These are phyloP conservation scores for Capronia epimyces DNA, from an alignment of 2,329 filamentous ascomycete genomes.

Conservation along the genomic window DNA sequence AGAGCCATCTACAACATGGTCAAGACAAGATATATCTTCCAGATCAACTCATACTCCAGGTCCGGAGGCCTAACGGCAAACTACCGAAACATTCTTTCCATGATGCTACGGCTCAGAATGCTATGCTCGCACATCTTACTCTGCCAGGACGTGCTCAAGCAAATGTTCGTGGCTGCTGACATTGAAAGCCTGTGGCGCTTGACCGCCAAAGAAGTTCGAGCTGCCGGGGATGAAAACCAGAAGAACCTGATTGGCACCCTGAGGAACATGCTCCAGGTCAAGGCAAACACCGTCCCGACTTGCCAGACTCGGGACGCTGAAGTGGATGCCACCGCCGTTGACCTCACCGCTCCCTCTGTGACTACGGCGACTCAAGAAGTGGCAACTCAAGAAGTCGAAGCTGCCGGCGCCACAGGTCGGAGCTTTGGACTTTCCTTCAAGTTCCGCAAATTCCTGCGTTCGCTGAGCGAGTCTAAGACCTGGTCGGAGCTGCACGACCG, in stretches of 20 bases:
- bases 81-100: slow-evolving; percentile 41
- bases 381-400: slow-evolving; percentile 1
- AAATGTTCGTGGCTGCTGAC: slow-evolving; percentile 43
- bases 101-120: slow-evolving; percentile 50
- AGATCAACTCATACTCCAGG: slow-evolving; percentile 38
- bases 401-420: neutral
- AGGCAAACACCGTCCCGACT: slow-evolving; percentile 12
- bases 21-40: slow-evolving; percentile 37
- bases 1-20: slow-evolving; percentile 52
- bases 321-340: neutral
- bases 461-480: slow-evolving; percentile 3
- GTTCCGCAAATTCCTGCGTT: slow-evolving; percentile 23
- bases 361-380: neutral
- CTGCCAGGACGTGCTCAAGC: slow-evolving; percentile 42
- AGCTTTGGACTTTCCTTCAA: slow-evolving; percentile 16
- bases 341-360: no score
- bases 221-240: slow-evolving; percentile 24
- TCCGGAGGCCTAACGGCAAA: slow-evolving; percentile 25
- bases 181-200: slow-evolving; percentile 41
- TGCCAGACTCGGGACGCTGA: slow-evolving; percentile 5
- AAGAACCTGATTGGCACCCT: slow-evolving; percentile 32
- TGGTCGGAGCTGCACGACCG: slow-evolving; percentile 30
- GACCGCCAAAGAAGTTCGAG: slow-evolving; percentile 28
- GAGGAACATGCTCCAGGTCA: slow-evolving; percentile 13
- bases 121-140: slow-evolving; percentile 48